phyloP scores from a whole-genome alignment of 305 asterid genomes.

The Solanum aculeatissimum region DNA sequence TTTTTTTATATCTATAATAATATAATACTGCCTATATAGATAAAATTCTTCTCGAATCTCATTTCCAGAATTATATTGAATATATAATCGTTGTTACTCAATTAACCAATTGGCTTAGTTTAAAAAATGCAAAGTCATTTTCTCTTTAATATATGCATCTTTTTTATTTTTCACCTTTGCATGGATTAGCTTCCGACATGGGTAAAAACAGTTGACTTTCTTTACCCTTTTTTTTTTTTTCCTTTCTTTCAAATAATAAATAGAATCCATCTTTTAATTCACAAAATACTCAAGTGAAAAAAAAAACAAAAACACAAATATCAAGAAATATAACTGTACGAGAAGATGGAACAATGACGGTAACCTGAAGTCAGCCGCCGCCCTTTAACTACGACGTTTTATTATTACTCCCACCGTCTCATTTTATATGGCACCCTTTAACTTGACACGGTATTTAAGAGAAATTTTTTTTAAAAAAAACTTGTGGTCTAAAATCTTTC shows the following conservation, averaged over 20 bases:
- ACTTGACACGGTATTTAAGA: too few relatives aligned
- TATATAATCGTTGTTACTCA: not conserved
- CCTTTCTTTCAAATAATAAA: not conserved
- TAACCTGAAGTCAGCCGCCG: slow-evolving; percentile 34
- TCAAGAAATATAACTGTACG: slow-evolving; percentile 1
- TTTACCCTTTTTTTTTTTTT: not conserved
- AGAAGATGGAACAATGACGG: slow-evolving; percentile 23
- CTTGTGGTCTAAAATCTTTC: too few relatives aligned
- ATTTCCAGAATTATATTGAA: not conserved
- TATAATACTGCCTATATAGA: too few relatives aligned
- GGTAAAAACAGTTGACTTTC: slow-evolving; percentile 19
- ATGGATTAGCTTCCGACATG: not conserved
- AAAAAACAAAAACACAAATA: not conserved
- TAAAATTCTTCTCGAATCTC: not conserved
- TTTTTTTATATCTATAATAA: too few relatives aligned
- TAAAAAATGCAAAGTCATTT: not conserved
- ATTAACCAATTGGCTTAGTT: not conserved
- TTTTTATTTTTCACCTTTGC: not conserved
- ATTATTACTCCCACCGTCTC: too few relatives aligned
- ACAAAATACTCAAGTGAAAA: not conserved
- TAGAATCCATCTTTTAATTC: not conserved
- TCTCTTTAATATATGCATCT: not conserved
- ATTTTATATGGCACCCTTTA: too few relatives aligned
- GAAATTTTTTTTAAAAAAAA: too few relatives aligned
- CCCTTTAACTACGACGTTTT: slow-evolving; percentile 33